A percentile compares a stretch with the other conserved stretches of the same genome.
Evolutionary conservation across 495 filamentous ascomycete genomes (phyloP).

Genomic region (Achaetomiella virescens): DNA sequence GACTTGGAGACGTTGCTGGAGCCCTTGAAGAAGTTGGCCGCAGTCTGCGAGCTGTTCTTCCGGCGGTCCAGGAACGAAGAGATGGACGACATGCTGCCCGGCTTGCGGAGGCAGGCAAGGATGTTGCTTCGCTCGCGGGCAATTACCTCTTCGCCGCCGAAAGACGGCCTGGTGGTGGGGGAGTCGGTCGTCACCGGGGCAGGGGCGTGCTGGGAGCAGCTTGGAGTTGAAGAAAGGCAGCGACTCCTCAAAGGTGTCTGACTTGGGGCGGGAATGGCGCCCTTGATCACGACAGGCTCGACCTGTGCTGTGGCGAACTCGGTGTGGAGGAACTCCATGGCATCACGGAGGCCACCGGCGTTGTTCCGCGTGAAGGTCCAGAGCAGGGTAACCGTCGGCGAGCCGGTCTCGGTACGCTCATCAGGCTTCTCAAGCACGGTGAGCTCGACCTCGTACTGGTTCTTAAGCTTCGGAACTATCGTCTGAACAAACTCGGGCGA

Average conservation of each 20-base stretch:
- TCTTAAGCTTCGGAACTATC: conserved; percentile 74
- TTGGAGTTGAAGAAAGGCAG: conserved; percentile 95
- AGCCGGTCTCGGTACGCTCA: conserved; percentile 48
- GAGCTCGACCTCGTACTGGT: conserved; percentile 84
- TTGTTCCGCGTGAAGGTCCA: conserved; percentile 92
- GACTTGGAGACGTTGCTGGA: conserved; percentile 92
- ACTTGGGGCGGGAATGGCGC: conserved; percentile 90
- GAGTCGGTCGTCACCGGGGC: conserved; percentile 74
- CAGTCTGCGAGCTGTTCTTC: conserved; percentile 85
- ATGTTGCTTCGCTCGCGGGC: conserved; percentile 70
- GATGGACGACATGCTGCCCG: conserved; percentile 86
- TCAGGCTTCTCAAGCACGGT: conserved; percentile 54
- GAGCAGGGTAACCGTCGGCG: conserved; percentile 44
- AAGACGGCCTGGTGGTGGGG: conserved; percentile 68
- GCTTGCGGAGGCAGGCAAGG: conserved; percentile 79
- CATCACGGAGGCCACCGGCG: conserved; percentile 89
- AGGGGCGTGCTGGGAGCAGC: conserved; percentile 83
- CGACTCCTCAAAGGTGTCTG: conserved; percentile 95
- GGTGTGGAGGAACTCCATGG: conserved; percentile 85
- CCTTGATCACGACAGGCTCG: conserved; percentile 79
- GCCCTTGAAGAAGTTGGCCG: conserved; percentile 79
- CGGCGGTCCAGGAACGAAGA: conserved; percentile 84
- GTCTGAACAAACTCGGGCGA: conserved; percentile 71
- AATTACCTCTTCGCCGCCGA: conserved; percentile 59
- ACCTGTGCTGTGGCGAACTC: conserved; percentile 78